Percentiles rank a stretch among this genome's conserved stretches.
phyloP scores from a whole-genome alignment of 179 eudicot species.

The Carnegiea gigantea region DNA sequence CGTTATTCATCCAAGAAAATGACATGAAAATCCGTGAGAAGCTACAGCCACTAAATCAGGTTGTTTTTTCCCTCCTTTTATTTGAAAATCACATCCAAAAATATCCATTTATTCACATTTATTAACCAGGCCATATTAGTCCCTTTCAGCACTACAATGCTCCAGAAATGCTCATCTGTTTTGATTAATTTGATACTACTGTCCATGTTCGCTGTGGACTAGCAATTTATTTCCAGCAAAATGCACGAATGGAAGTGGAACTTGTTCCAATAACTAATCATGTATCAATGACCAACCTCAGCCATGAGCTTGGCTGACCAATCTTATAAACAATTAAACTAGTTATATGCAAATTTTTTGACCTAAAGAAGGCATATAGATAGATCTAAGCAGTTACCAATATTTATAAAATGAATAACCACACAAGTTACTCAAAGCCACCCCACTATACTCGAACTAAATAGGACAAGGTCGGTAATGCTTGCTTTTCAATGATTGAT shows the following conservation, averaged over 20 bases:
- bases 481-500: not conserved
- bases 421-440: not conserved
- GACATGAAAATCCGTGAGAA: too few species aligned
- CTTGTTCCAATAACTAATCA: not conserved
- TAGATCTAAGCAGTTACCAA: not conserved
- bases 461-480: not conserved
- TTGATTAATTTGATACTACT: not conserved
- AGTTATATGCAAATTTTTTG: too few species aligned
- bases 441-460: too few species aligned
- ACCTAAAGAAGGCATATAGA: too few species aligned
- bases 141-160: slow-evolving; percentile 4
- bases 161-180: not conserved
- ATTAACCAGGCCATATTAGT: not conserved
- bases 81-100: not conserved
- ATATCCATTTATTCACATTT: not conserved
- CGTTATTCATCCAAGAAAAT: too few species aligned
- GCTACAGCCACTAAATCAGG: too few species aligned
- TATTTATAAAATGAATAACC: not conserved
- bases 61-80: not conserved
- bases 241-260: not conserved
- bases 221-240: not conserved
- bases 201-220: not conserved
- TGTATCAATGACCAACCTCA: not conserved
- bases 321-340: too few species aligned
- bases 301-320: too few species aligned